These are phyloP conservation scores for Rhodamnia rubescens DNA, from an alignment of 345 rosid species.

Conservation along the genomic window DNA sequence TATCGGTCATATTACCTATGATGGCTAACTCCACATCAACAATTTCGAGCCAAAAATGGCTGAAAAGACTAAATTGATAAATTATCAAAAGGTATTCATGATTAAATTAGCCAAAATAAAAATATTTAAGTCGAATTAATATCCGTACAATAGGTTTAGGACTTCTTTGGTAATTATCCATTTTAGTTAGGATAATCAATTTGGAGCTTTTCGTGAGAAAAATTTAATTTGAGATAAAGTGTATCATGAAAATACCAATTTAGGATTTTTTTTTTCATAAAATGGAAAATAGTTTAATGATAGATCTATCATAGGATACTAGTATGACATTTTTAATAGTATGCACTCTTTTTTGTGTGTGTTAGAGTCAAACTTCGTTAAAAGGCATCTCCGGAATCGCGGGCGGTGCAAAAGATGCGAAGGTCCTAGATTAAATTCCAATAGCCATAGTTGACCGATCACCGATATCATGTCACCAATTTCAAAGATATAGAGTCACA, in stretches of 20 bases:
- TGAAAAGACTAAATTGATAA: no score
- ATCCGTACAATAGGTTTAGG: background rate
- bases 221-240: background rate
- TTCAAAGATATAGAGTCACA: background rate
- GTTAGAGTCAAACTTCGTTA: background rate
- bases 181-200: background rate
- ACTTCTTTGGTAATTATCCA: background rate
- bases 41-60: accelerated
- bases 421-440: background rate
- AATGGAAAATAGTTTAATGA: accelerated
- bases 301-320: background rate
- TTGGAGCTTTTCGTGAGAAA: background rate
- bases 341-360: background rate
- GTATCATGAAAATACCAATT: background rate
- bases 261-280: background rate
- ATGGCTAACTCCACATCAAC: accelerated
- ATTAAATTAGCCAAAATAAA: no score
- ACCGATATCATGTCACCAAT: accelerated
- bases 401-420: background rate
- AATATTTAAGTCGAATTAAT: background rate
- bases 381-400: background rate
- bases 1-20: background rate
- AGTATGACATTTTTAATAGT: background rate
- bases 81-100: no score
- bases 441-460: background rate